Percentiles rank a stretch among this genome's conserved stretches.
Evolutionary conservation across 495 filamentous ascomycete genomes (phyloP).

Genomic region (Lindgomyces ingoldianus): DNA sequence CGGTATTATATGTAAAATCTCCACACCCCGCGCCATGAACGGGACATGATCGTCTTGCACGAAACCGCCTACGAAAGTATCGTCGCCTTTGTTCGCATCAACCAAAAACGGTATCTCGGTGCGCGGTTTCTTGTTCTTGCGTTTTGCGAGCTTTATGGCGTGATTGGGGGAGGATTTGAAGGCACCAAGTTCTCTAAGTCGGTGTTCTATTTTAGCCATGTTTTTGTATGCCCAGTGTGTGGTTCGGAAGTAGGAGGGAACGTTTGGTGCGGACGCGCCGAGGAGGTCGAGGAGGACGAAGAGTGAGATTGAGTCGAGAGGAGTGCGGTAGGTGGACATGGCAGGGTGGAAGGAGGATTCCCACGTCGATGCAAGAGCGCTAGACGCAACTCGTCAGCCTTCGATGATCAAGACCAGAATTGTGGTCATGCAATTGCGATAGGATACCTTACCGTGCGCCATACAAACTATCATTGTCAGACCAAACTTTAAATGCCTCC

Average conservation of each 20-base stretch:
- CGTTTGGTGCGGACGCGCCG: constrained; percentile 65
- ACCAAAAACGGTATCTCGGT: constrained; percentile 15
- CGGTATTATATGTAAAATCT: constrained; percentile 86
- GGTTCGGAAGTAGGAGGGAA: constrained; percentile 80
- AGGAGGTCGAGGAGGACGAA: constrained; percentile 92
- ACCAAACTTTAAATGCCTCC: constrained; percentile 86
- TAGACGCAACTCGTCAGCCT: constrained; percentile 32
- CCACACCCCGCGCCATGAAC: constrained; percentile 82
- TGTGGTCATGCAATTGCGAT: too few relatives aligned
- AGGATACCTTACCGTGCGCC: constrained; percentile 64
- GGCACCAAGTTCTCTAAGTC: constrained; percentile 61
- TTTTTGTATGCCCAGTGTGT: constrained; percentile 93
- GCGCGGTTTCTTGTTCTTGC: constrained; percentile 26
- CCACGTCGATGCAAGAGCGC: constrained; percentile 75
- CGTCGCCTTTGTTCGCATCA: constrained; percentile 26
- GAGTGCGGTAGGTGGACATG: constrained; percentile 70
- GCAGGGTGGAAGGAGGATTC: constrained; percentile 65
- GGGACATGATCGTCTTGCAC: constrained; percentile 89
- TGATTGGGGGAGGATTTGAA: constrained; percentile 58
- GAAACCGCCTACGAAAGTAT: constrained; percentile 23
- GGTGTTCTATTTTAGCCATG: constrained; percentile 67
- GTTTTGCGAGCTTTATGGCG: constrained; percentile 30
- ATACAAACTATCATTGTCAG: constrained; percentile 78
- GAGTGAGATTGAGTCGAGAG: constrained; percentile 76
- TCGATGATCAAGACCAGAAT: neutral